Evolutionary conservation across 2,329 filamentous ascomycete species (phyloP).

Genomic region (Tolypocladium tropicale): DNA sequence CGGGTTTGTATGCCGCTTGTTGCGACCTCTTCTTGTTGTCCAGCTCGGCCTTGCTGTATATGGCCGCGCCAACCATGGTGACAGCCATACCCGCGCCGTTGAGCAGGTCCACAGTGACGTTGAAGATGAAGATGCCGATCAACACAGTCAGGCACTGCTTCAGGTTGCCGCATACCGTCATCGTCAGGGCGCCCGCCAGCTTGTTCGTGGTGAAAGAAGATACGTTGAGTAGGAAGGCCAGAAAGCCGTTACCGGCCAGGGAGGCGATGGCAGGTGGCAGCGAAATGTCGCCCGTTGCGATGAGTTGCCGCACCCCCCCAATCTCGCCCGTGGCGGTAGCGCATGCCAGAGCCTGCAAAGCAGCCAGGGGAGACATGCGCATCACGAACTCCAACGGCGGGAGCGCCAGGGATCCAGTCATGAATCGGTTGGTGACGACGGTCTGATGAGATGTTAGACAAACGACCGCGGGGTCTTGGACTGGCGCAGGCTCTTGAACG

Average conservation of each 20-base stretch:
- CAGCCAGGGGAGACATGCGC: slow-evolving; percentile 52
- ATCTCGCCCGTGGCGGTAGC: slow-evolving; percentile 44
- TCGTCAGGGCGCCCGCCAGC: slow-evolving; percentile 45
- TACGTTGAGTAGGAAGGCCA: slow-evolving; percentile 46
- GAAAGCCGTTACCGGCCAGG: slow-evolving; percentile 39
- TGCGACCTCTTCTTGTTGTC: slow-evolving; percentile 31
- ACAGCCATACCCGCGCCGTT: slow-evolving; percentile 48
- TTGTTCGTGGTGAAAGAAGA: slow-evolving; percentile 49
- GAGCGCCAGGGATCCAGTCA: slow-evolving; percentile 49
- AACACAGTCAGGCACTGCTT: slow-evolving; percentile 48
- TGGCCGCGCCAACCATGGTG: slow-evolving; percentile 43
- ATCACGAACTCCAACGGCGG: slow-evolving; percentile 50
- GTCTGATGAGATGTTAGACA: slow-evolving; percentile 27
- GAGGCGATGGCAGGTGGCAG: slow-evolving; percentile 26
- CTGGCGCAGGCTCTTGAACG: background rate
- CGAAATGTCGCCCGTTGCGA: slow-evolving; percentile 23
- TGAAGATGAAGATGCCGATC: slow-evolving; percentile 42
- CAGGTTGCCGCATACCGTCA: slow-evolving; percentile 49
- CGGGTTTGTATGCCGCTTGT: slow-evolving; percentile 22
- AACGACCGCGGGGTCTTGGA: background rate
- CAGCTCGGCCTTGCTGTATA: slow-evolving; percentile 48
- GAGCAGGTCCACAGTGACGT: slow-evolving; percentile 36
- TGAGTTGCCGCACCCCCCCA: slow-evolving; percentile 24
- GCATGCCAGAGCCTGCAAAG: slow-evolving; percentile 41
- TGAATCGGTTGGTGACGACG: slow-evolving; percentile 53